phyloP scores from a whole-genome alignment of 192 early-diverging fungal species.

The Pilaira anomala region DNA sequence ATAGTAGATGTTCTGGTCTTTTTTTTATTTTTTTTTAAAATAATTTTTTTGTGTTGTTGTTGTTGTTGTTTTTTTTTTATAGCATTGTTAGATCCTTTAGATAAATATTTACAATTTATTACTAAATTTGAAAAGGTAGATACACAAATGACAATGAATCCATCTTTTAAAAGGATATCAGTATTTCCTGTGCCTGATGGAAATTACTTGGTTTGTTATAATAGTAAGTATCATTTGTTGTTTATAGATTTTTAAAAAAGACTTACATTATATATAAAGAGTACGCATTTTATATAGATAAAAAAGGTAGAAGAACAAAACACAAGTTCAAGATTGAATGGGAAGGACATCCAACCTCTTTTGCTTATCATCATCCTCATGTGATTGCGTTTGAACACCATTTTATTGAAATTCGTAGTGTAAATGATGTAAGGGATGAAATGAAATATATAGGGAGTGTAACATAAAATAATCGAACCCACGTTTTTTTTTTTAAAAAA shows the following conservation, averaged over 20 bases:
- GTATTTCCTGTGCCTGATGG: slow-evolving; percentile 75
- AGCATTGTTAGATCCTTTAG: slow-evolving; percentile 78
- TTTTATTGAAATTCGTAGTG: slow-evolving; percentile 87
- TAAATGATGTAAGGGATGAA: slow-evolving; percentile 56
- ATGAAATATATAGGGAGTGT: too few relatives aligned
- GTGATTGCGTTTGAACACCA: slow-evolving; percentile 86
- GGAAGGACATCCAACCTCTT: slow-evolving; percentile 80
- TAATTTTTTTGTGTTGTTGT: not conserved
- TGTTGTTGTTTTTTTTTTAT: slow-evolving; percentile 32
- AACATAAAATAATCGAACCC: too few relatives aligned
- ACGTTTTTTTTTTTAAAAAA: not conserved
- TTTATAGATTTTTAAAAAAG: not conserved
- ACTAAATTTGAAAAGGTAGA: slow-evolving; percentile 60
- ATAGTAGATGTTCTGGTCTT: not conserved
- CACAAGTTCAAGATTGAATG: slow-evolving; percentile 80
- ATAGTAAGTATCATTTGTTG: slow-evolving; percentile 51
- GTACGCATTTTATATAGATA: slow-evolving; percentile 90
- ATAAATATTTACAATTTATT: slow-evolving; percentile 77
- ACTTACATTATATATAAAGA: slow-evolving; percentile 49
- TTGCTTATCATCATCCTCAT: slow-evolving; percentile 80
- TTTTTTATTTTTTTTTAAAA: not conserved
- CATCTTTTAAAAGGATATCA: slow-evolving; percentile 64
- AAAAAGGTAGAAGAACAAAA: slow-evolving; percentile 70
- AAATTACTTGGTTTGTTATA: slow-evolving; percentile 88
- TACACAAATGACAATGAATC: slow-evolving; percentile 20